Conservation (phyloP, 768 basidiomycete species). For the Ramaria sp. region DNA sequence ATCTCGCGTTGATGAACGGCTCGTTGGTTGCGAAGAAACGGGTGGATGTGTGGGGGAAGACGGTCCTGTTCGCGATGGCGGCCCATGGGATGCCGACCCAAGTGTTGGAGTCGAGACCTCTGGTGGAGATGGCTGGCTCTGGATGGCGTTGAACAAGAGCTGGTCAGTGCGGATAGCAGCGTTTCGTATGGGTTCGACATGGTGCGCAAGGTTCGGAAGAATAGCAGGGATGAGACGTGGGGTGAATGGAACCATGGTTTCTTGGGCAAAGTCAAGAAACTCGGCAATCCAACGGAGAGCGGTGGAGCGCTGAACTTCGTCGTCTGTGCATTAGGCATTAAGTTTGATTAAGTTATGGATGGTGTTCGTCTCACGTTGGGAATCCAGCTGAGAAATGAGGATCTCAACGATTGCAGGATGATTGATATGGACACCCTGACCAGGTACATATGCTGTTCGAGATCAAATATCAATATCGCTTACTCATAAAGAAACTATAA, state of each 20-base stretch:
- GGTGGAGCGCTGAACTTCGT: conserved; percentile 89
- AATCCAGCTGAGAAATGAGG: conserved; percentile 74
- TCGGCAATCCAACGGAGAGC: conserved; percentile 91
- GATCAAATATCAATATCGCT: not conserved
- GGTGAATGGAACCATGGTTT: conserved; percentile 90
- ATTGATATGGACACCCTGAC: conserved; percentile 87
- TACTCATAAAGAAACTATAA: not conserved
- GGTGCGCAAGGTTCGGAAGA: conserved; percentile 89
- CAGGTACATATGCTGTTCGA: conserved; percentile 74
- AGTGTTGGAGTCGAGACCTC: conserved; percentile 22
- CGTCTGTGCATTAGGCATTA: conserved; percentile 39
- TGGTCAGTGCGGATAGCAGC: conserved; percentile 84
- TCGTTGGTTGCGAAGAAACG: conserved; percentile 6
- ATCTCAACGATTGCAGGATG: conserved; percentile 91
- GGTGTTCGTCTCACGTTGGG: conserved; percentile 53
- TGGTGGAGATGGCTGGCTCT: conserved; percentile 65
- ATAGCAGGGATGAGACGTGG: conserved; percentile 89
- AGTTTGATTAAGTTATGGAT: conserved; percentile 5
- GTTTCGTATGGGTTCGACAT: conserved; percentile 77
- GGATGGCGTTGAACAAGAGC: conserved; percentile 74
- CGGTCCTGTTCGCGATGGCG: conserved; percentile 7
- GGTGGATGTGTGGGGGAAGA: conserved; percentile 11
- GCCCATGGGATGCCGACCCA: not conserved
- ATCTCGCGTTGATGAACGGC: conserved; percentile 3
- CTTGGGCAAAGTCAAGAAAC: conserved; percentile 76